A percentile compares a stretch with the other conserved stretches of the same genome.
These are phyloP conservation scores for Eutrema yunnanense DNA, from an alignment of 345 rosid species.

Conservation along the genomic window DNA sequence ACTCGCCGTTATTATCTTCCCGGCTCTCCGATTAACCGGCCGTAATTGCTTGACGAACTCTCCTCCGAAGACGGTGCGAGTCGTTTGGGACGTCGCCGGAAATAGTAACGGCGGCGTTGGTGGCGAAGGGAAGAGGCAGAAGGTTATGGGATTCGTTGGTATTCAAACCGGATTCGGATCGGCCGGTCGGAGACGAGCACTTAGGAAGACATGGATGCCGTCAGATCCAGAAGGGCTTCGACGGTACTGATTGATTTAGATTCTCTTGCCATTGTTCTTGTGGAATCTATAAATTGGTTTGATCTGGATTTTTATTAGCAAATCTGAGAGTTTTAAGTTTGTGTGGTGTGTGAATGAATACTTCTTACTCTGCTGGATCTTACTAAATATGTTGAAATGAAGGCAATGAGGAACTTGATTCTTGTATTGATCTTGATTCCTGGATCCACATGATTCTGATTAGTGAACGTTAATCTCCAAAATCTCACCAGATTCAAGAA, in stretches of 20 bases:
- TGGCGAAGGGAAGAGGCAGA: constrained; percentile 40
- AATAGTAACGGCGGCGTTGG: background rate
- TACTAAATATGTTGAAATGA: background rate
- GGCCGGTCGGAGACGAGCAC: constrained; percentile 55
- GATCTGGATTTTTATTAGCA: constrained; percentile 2
- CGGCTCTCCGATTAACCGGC: constrained; percentile 26
- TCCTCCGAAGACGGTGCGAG: constrained; percentile 57
- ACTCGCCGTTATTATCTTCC: constrained; percentile 33
- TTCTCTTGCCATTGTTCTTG: background rate
- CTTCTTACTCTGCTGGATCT: background rate
- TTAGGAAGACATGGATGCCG: constrained; percentile 90
- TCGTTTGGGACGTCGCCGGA: constrained; percentile 48
- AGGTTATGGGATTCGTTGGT: constrained; percentile 88
- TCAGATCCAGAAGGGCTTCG: constrained; percentile 71
- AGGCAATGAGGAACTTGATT: background rate
- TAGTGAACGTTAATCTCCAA: background rate
- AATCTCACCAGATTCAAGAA: background rate
- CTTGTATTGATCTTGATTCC: background rate
- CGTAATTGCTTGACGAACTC: constrained; percentile 20
- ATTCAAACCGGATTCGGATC: constrained; percentile 82
- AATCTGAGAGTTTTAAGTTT: background rate
- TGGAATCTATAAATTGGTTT: background rate
- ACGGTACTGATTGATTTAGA: constrained; percentile 41
- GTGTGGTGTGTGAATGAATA: background rate
- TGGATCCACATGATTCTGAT: background rate